Evolutionary conservation across 179 eudicot genomes (phyloP), one percentile per base, ranked within the genome.

Genomic region (Beta corolliflora): DNA sequence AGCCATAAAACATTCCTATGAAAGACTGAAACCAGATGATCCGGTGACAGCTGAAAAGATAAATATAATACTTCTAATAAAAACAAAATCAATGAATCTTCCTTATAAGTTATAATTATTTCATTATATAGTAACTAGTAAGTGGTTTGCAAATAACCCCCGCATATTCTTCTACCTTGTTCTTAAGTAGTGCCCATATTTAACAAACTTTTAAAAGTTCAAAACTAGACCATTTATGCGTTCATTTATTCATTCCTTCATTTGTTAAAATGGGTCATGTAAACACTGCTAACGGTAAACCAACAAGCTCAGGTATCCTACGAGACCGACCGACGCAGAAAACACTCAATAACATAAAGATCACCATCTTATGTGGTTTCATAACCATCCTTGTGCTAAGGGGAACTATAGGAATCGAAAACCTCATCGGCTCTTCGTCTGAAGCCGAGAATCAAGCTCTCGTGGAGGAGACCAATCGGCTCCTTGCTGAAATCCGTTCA

Each of bases 361-460:
- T 93, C 91, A 93, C 98, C 1, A 63, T 94, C 76, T 88, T 94
- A 36, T 93, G 98, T 77, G 93, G 97, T 58, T 77, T 94, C 61
- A 87, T 94, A 72, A 94, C 98, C 3, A 91, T 94, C 55, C 91
- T 94, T 56, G 98, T 94, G 75, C 88, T 94, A 13, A 90, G 98
- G 46, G 98, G 98, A 70, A 91, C 93, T 7, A 84, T 94, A 54
- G 98, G 98, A 55, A 53, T 93, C 72, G 90, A 91, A 0, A 81
- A 83, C 81, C 84, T 89, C 2, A 81, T 75, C 46, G 83, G 84
- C 75, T 77, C 89, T 12, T 86, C 86, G 0, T 84, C 88, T 9
- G 93, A 93, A 29, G 91, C 88, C 23, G 91, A 87, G 52, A 83
- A 79, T 31, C 85, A 76, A 64, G 84, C 82, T 18, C 78, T 92